Evolutionary conservation across 2,329 filamentous ascomycete species (phyloP).

Genomic region (Aureobasidium pullulans): DNA sequence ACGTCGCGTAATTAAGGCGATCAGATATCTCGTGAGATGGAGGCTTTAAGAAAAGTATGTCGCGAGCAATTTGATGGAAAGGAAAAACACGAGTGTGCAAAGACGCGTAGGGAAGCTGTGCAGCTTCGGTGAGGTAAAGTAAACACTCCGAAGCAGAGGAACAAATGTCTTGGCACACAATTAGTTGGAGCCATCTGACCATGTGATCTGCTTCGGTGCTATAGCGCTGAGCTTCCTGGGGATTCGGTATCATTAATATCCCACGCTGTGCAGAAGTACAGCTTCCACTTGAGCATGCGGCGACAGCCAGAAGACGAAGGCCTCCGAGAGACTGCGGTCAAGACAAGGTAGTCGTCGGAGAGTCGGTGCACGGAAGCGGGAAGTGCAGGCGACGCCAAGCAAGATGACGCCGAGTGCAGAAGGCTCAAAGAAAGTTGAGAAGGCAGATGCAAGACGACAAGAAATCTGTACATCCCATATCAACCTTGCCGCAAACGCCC

Average conservation of each 20-base stretch:
- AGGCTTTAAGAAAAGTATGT: background rate
- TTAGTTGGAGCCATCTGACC: background rate
- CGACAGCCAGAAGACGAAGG: too few relatives aligned
- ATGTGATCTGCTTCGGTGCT: background rate
- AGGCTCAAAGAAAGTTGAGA: conserved; percentile 10
- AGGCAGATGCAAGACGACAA: background rate
- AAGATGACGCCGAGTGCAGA: conserved; percentile 9
- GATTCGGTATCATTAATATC: background rate
- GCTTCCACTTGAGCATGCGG: too few relatives aligned
- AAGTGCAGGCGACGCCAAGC: conserved; percentile 4
- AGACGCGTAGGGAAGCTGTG: background rate
- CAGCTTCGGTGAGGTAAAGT: background rate
- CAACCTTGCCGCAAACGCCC: background rate
- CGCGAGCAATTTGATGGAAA: background rate
- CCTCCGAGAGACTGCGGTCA: background rate
- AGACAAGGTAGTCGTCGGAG: background rate
- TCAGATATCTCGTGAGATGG: conserved; percentile 16
- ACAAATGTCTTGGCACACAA: background rate
- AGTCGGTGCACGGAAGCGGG: conserved; percentile 6
- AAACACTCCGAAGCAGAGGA: background rate
- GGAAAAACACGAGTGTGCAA: background rate
- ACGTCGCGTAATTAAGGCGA: conserved; percentile 46
- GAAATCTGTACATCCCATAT: background rate
- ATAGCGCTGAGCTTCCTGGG: too few relatives aligned
- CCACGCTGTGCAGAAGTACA: too few relatives aligned